Evolutionary conservation across 306 rosid species (phyloP), one percentile per base, ranked within the genome.

Genomic region (Cicer pinnatifidum): DNA sequence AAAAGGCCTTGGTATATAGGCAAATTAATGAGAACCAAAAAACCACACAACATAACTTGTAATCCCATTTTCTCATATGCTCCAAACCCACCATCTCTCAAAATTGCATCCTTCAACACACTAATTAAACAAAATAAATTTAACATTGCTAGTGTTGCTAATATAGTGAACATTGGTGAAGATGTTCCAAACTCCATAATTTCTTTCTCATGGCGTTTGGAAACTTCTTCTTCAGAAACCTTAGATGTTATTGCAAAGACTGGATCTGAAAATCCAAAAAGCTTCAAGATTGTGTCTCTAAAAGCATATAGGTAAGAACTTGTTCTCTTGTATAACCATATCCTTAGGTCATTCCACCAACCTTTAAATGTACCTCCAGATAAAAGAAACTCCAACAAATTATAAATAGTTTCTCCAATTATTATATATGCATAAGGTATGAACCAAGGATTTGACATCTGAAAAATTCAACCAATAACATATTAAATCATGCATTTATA

Each of bases 331-430:
- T 91, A 93, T 1, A 93, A 83, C 91, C 98, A 88, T 3, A 93
- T 91, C 7, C 96, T 39, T 43, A 78, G 86, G 0, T 89, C 89
- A 82, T 93, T 91, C 98, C 97, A 93, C 98, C 97, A 93, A 3
- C 96, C 96, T 13, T 78, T 44, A 15, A 83, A 13, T 64, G 96
- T 93, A 44, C 97, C 97, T 13, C 90, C 92, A 74, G 37, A 62
- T 75, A 80, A 72, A 53, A 87, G 19, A 76, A 89, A 91, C 84
- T 91, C 97, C 7, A 78, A 69, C 15, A 91, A 73, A 79, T 87
- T 81, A 44, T 70, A 82, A 10, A 53, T 72, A 50, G 76, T 69
- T 73, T 67, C 85, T 6, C 81, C 89, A 44, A 83, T 7, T 46
- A 86, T 76, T 58, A 88, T 89, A 76, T 81, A 94, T 10, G 88